These are phyloP conservation scores for Panus rudis DNA, from an alignment of 768 basidiomycete species.

Conservation along the genomic window DNA sequence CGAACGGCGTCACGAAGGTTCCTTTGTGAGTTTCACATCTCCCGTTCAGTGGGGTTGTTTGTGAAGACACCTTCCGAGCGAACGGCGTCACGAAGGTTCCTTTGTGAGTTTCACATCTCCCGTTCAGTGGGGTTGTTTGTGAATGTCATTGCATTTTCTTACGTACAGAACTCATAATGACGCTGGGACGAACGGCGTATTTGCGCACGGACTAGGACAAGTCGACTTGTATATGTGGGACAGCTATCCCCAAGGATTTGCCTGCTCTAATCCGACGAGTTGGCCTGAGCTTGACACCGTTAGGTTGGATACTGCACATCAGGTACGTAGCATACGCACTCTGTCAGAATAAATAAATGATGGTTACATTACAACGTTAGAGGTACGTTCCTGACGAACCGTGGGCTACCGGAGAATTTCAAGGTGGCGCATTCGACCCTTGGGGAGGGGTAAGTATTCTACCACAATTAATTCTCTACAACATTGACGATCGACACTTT, in stretches of 20 bases:
- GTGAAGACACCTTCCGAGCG: constrained; percentile 12
- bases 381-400: constrained; percentile 14
- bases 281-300: constrained; percentile 11
- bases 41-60: too few species aligned
- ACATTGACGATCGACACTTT: not conserved
- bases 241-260: constrained; percentile 18
- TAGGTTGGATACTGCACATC: constrained; percentile 8
- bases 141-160: too few species aligned
- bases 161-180: constrained; percentile 17
- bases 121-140: not conserved
- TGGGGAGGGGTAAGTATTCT: constrained; percentile 18
- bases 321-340: constrained; percentile 9
- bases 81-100: constrained; percentile 17
- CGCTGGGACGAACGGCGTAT: constrained; percentile 7
- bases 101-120: constrained; percentile 7
- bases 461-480: not conserved
- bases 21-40: constrained; percentile 15
- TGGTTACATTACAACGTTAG: too few species aligned
- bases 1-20: constrained; percentile 15
- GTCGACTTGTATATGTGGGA: constrained; percentile 21
- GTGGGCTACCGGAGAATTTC: constrained; percentile 16
- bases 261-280: constrained; percentile 12
- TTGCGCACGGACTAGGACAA: constrained; percentile 14
- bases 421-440: constrained; percentile 18
- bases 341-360: not conserved